A percentile compares a stretch with the other conserved stretches of the same genome.
Evolutionary conservation across 2,329 filamentous ascomycete genomes (phyloP).

Genomic region (Fusarium drepaniforme): DNA sequence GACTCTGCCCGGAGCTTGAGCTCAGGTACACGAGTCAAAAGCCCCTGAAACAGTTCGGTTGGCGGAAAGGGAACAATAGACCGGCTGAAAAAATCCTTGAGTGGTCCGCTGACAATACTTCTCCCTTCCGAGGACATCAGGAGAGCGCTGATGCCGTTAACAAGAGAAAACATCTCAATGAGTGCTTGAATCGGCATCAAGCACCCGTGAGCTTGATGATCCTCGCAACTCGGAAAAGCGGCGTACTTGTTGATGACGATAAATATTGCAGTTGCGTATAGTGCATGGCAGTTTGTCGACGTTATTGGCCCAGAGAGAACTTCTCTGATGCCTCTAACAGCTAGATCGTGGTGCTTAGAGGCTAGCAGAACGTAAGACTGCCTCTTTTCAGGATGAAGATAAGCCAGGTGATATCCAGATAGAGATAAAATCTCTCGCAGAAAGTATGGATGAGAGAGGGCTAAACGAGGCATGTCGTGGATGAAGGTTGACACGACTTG

Average conservation of each 20-base stretch:
- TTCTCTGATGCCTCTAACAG: constrained; percentile 27
- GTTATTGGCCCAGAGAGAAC: constrained; percentile 4
- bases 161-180: constrained; percentile 30
- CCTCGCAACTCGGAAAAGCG: constrained; percentile 25
- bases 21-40: constrained; percentile 9
- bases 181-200: constrained; percentile 12
- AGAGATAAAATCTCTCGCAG: constrained; percentile 33
- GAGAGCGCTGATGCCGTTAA: constrained; percentile 26
- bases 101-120: neutral
- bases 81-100: constrained; percentile 14
- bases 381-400: constrained; percentile 20
- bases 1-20: constrained; percentile 12
- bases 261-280: constrained; percentile 15
- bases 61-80: rapidly evolving
- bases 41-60: neutral
- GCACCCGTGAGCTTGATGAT: constrained; percentile 14
- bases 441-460: constrained; percentile 28
- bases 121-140: constrained; percentile 14
- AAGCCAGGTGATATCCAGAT: constrained; percentile 29
- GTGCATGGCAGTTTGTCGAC: constrained; percentile 19
- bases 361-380: constrained; percentile 17
- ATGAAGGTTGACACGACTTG: constrained; percentile 22
- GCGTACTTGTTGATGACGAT: constrained; percentile 38
- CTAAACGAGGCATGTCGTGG: constrained; percentile 23
- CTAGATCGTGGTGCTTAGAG: constrained; percentile 33